Conservation (phyloP, 257 asterid genomes). For the Paraleonurus japonicus region DNA sequence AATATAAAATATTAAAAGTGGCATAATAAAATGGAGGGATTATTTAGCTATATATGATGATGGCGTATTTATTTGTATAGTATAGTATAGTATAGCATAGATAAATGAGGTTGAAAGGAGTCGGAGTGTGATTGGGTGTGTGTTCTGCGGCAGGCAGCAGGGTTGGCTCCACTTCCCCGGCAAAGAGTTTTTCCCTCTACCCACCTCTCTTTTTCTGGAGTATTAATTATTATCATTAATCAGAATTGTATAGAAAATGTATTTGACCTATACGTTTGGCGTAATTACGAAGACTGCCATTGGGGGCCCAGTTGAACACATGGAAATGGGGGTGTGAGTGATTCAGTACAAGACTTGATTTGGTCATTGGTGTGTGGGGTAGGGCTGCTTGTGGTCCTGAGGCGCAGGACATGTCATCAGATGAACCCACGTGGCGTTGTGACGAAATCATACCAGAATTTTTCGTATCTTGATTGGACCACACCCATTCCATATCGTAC, state of each 20-base stretch:
- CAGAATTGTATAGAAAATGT: background rate
- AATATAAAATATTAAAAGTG: too few relatives aligned
- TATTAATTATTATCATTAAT: background rate
- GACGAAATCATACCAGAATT: conserved; percentile 25
- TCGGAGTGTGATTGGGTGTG: conserved; percentile 53
- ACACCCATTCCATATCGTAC: conserved; percentile 31
- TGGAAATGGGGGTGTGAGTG: background rate
- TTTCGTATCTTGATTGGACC: conserved; percentile 28
- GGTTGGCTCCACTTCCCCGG: conserved; percentile 60
- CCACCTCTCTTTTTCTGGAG: too few relatives aligned
- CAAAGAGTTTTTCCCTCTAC: conserved; percentile 28
- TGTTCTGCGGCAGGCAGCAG: conserved; percentile 55
- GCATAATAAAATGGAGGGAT: too few relatives aligned
- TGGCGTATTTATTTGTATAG: too few relatives aligned
- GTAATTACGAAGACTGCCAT: conserved; percentile 37
- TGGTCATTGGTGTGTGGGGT: conserved; percentile 19
- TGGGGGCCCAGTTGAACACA: background rate
- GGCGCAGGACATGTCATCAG: conserved; percentile 26
- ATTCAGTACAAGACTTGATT: background rate
- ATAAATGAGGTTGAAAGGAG: background rate
- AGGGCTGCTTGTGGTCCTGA: conserved; percentile 39
- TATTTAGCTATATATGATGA: too few relatives aligned
- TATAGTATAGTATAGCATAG: too few relatives aligned
- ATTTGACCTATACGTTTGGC: conserved; percentile 24
- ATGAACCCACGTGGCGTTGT: conserved; percentile 40